Percentiles rank a stretch among this genome's conserved stretches.
Evolutionary conservation across 1,139 yeast genomes (phyloP).

Genomic region (Debaryomyces sp.): DNA sequence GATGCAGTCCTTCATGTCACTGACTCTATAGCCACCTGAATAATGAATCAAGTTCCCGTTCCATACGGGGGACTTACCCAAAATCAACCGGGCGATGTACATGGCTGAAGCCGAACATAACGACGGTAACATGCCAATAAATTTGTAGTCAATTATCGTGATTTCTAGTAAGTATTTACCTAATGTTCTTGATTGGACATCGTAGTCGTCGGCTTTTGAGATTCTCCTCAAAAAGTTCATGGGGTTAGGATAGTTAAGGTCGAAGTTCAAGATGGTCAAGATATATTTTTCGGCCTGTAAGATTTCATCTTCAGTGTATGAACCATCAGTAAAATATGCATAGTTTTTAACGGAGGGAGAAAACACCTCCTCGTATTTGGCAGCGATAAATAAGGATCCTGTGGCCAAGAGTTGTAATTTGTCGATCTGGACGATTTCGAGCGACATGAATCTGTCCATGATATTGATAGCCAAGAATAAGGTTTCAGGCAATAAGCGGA

Average conservation of each 20-base stretch:
- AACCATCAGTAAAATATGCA: slow-evolving; percentile 86
- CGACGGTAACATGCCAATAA: slow-evolving; percentile 80
- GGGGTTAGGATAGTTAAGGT: slow-evolving; percentile 89
- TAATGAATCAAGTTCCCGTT: slow-evolving; percentile 84
- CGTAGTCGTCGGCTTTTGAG: slow-evolving; percentile 94
- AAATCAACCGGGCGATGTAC: slow-evolving; percentile 81
- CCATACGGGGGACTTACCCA: slow-evolving; percentile 74
- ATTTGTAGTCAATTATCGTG: slow-evolving; percentile 76
- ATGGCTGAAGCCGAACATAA: slow-evolving; percentile 90
- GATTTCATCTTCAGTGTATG: slow-evolving; percentile 82
- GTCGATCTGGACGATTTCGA: slow-evolving; percentile 78
- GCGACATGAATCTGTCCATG: slow-evolving; percentile 87
- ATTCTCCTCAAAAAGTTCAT: slow-evolving; percentile 91
- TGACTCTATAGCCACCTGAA: slow-evolving; percentile 86
- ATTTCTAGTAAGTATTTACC: slow-evolving; percentile 89
- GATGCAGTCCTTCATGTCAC: slow-evolving; percentile 70
- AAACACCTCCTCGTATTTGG: slow-evolving; percentile 94
- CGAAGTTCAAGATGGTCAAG: slow-evolving; percentile 73
- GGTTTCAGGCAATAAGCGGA: slow-evolving; percentile 88
- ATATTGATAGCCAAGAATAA: slow-evolving; percentile 84
- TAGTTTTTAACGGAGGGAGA: slow-evolving; percentile 88
- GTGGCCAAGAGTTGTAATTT: slow-evolving; percentile 89
- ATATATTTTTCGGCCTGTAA: slow-evolving; percentile 86
- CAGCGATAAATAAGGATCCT: slow-evolving; percentile 87
- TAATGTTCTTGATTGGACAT: slow-evolving; percentile 86